Evolutionary conservation across 441 rosid genomes (phyloP), one percentile per base, ranked within the genome.

Genomic region (Brassica hybrid): DNA sequence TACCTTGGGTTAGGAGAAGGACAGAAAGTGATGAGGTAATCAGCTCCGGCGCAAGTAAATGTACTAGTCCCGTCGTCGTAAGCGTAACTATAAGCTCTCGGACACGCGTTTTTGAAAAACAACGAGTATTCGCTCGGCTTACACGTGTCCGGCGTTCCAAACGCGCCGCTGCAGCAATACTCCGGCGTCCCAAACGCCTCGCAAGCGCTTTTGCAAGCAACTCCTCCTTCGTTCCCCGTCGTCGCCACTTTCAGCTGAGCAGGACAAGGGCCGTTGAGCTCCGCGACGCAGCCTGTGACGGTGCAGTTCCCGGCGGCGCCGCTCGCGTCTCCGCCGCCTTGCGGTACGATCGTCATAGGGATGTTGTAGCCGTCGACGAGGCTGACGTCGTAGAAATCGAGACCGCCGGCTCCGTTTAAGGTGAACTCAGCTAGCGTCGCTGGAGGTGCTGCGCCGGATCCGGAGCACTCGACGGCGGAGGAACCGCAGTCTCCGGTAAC

Each of bases 311-410:
- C 89, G 9, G 85, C 13, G 16, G 50, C 70, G 21, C 89, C 58
- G 58, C 58, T 52, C 1, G 58, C 60, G 8, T 17, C 60, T 56
- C 60, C 60, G 25, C 60, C 91, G 0, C 95, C 96, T n/a, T 73
- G 89, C 1, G 99, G 98, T 0, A 70, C 68, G 21, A 95, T 88
- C 11, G 80, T 60, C 85, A 95, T 74, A 0, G 99, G 94, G 7
- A 95, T 86, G 81, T 95, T 95, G 80, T 93, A 93, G 4, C 99
- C 99, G 13, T 94, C 99, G 0, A 94, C 98, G 7, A 94, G 92
- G 74, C 97, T 92, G 2, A 94, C 96, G 43, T 94, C 98, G 48
- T 82, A 95, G 77, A 82, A 94, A 58, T 94, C 99, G 1, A 85
- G 86, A 8, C 92, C 91, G 0, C 73, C 82, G 0, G 89, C 85